A percentile compares a stretch with the other conserved stretches of the same genome.
Evolutionary conservation across 2,329 filamentous ascomycete genomes (phyloP).

Genomic region (Magnaporthales sp.): DNA sequence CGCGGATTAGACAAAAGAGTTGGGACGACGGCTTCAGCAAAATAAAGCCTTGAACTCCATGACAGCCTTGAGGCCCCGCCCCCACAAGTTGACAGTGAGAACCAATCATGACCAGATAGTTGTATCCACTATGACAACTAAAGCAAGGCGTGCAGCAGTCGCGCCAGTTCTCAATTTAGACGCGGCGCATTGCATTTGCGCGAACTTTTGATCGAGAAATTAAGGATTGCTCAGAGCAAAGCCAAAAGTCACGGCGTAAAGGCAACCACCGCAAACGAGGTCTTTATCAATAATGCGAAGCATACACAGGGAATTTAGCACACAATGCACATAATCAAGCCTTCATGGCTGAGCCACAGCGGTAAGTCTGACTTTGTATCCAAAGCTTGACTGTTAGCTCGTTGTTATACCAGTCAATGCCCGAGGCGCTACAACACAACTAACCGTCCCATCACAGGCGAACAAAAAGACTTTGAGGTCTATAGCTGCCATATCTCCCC

Average conservation of each 20-base stretch:
- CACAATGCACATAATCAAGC: constrained; percentile 82
- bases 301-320: neutral
- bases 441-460: constrained; percentile 43
- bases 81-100: neutral
- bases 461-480: constrained; percentile 97
- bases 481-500: constrained; percentile 97
- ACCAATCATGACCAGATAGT: neutral
- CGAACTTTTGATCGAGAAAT: neutral
- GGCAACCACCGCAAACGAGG: neutral
- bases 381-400: neutral
- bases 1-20: neutral
- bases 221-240: neutral
- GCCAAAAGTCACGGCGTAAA: neutral
- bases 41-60: neutral
- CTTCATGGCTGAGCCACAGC: constrained; percentile 90
- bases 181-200: neutral
- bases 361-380: constrained; percentile 38
- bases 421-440: neutral
- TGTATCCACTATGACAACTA: neutral
- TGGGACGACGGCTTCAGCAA: neutral
- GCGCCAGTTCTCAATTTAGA: neutral
- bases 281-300: constrained; percentile 4
- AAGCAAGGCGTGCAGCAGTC: neutral
- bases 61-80: neutral
- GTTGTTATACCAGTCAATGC: neutral